Evolutionary conservation across 257 asterid genomes (phyloP).

Genomic region (Knoxia roxburghii): DNA sequence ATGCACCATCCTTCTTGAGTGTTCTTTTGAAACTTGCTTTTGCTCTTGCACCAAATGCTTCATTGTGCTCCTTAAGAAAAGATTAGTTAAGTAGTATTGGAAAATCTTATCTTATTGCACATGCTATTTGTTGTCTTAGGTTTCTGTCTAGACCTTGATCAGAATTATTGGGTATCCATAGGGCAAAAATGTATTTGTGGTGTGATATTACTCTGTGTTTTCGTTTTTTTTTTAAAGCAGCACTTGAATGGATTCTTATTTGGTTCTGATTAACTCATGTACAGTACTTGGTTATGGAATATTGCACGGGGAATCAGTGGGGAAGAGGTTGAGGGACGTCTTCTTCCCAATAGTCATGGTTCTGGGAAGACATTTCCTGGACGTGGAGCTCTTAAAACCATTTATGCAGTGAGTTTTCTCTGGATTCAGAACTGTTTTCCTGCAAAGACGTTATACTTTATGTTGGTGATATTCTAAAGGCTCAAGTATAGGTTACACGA

Average conservation of each 20-base stretch:
- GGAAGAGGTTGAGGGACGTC: conserved; percentile 91
- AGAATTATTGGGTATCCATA: not conserved
- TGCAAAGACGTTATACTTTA: not conserved
- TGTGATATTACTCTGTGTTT: not conserved
- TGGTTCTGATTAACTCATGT: conserved; percentile 5
- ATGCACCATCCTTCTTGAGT: not conserved
- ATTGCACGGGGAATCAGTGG: conserved; percentile 83
- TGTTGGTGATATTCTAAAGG: no score
- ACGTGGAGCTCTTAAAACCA: conserved; percentile 64
- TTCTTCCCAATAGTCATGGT: conserved; percentile 96
- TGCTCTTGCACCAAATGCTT: not conserved
- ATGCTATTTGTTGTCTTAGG: not conserved
- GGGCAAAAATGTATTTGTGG: not conserved
- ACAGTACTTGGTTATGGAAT: conserved; percentile 93
- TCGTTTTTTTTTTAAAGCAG: not conserved
- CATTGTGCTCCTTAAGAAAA: not conserved
- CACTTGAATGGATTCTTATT: conserved; percentile 3
- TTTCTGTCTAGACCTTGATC: not conserved
- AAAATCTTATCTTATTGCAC: not conserved
- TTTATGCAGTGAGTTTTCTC: conserved; percentile 46
- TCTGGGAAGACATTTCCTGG: conserved; percentile 98
- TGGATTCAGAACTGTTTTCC: not conserved
- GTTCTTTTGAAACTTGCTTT: not conserved
- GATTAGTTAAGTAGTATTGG: not conserved
- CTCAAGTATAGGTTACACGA: no score